Percentiles rank a stretch among this genome's conserved stretches.
Conservation (phyloP, 2,329 filamentous ascomycete species). For the Ustulina deusta region DNA sequence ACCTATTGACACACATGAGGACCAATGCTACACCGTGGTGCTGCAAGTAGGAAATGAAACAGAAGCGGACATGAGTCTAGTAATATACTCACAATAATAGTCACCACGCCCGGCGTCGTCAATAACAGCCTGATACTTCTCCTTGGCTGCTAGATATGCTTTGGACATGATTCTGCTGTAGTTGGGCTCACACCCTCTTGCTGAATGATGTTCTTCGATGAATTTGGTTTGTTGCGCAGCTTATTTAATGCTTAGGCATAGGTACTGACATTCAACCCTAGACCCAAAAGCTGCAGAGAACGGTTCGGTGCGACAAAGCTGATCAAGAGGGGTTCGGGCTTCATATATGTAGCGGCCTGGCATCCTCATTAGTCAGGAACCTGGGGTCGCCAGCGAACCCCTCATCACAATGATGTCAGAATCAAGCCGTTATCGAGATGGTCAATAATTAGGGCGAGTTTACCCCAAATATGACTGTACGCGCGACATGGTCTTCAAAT, state of each 20-base stretch:
- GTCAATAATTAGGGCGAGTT: conserved; percentile 35
- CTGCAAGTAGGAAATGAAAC: background rate
- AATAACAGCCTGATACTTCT: conserved; percentile 52
- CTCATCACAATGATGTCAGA: conserved; percentile 50
- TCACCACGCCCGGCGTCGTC: conserved; percentile 51
- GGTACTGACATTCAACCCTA: background rate
- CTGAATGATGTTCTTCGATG: conserved; percentile 1
- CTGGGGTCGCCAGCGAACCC: conserved; percentile 36
- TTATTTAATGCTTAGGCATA: conserved; percentile 9
- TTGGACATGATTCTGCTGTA: conserved; percentile 47
- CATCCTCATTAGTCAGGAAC: conserved; percentile 38
- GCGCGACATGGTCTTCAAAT: conserved; percentile 22
- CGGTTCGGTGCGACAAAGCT: background rate
- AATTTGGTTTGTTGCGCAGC: conserved; percentile 3
- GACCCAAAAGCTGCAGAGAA: conserved; percentile 13
- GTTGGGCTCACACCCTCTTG: conserved; percentile 8
- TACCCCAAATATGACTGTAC: conserved; percentile 28
- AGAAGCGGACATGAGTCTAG: background rate
- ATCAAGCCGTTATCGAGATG: conserved; percentile 36
- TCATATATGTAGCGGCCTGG: conserved; percentile 38
- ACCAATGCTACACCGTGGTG: background rate
- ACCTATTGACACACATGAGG: conserved; percentile 40
- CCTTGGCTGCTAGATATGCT: conserved; percentile 48
- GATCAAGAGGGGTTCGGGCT: conserved; percentile 16
- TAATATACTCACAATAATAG: conserved; percentile 47